Base-by-base conservation (phyloP, 2,329 filamentous ascomycete species). In the Xylariomycetidae sp. region DNA sequence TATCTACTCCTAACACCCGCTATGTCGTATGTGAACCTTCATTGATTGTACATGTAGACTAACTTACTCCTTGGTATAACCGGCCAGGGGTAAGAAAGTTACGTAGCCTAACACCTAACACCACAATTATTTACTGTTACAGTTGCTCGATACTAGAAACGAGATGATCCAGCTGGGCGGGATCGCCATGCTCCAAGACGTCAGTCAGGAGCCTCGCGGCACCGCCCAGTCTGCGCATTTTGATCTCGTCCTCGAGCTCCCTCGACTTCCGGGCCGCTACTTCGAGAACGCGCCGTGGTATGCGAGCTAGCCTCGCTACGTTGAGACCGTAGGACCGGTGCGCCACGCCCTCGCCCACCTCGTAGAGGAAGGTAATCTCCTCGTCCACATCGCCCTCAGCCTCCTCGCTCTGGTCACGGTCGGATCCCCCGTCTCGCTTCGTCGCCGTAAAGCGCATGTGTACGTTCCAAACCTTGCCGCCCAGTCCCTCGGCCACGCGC, bases 311-410 rank as follows among this genome's bases (percentile, higher is more conserved):
- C 28, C 86, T 72, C 11, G 92, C 92, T 15, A 97, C 92, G 58
- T 97, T 97, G 37, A 98, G 57, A 1, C 94, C 92, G 57, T 98
- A 98, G 13, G 86, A 94, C 5, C 92, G 76, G 67, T 97, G 89
- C 7, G 92, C 90, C 9, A 94, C 86, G 9, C 92, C 92, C 44
- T 92, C 86, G 1, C 78, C 84, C 2, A 96, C 83, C 56, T 96
- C 88, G 56, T 98, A 98, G 30, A 98, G 61, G 53, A 98, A 98
- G 0, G 92, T 96, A 27, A 98, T 83, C 28, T 94, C 82, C 43
- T 88, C 78, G 20, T 85, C 79, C 15, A 30, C 26, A 4, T 25
- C 23, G 6, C 19, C 27, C 15, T 16, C 18, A 6, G 17, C 15
- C 22, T 38, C 12, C 36, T 42, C 22, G 26, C 33, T 30, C 18